These are phyloP conservation scores for Exutisphaerella laricina DNA, from an alignment of 2,329 filamentous ascomycete genomes.

Conservation along the genomic window DNA sequence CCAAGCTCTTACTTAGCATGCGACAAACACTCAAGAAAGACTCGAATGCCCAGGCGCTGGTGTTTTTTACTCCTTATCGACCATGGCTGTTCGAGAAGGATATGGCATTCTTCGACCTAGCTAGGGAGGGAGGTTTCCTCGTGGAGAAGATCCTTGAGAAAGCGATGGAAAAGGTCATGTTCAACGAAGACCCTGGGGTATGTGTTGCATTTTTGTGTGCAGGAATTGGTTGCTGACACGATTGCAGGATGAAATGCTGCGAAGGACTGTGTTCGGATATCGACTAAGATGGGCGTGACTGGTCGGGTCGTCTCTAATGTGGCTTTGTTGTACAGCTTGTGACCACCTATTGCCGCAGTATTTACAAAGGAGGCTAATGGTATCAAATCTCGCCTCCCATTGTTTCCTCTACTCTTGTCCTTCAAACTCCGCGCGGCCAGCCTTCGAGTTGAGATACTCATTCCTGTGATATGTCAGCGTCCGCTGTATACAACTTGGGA, in stretches of 20 bases:
- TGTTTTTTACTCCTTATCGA: constrained; percentile 92
- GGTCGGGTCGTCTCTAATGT: not conserved
- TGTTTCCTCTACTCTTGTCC: constrained; percentile 36
- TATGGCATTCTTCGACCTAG: constrained; percentile 77
- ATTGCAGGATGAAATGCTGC: constrained; percentile 63
- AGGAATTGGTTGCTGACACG: not conserved
- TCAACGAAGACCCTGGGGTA: constrained; percentile 77
- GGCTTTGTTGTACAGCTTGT: constrained; percentile 13
- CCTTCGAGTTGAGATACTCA: constrained; percentile 76
- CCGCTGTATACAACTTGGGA: too few relatives aligned
- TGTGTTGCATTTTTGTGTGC: constrained; percentile 34
- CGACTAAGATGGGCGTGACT: constrained; percentile 56
- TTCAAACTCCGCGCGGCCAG: constrained; percentile 54
- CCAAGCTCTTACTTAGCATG: constrained; percentile 68
- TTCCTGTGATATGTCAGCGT: too few relatives aligned
- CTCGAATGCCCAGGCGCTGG: constrained; percentile 60
- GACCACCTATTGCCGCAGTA: constrained; percentile 7
- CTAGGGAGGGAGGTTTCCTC: constrained; percentile 61
- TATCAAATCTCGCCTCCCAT: constrained; percentile 1
- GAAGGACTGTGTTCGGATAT: constrained; percentile 78
- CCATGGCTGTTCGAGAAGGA: constrained; percentile 86
- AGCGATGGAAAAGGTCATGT: constrained; percentile 79
- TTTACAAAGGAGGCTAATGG: constrained; percentile 11
- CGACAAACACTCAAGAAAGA: constrained; percentile 57
- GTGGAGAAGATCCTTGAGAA: constrained; percentile 78